These are phyloP conservation scores for Suillus discolor DNA, from an alignment of 768 basidiomycete genomes.

Conservation along the genomic window DNA sequence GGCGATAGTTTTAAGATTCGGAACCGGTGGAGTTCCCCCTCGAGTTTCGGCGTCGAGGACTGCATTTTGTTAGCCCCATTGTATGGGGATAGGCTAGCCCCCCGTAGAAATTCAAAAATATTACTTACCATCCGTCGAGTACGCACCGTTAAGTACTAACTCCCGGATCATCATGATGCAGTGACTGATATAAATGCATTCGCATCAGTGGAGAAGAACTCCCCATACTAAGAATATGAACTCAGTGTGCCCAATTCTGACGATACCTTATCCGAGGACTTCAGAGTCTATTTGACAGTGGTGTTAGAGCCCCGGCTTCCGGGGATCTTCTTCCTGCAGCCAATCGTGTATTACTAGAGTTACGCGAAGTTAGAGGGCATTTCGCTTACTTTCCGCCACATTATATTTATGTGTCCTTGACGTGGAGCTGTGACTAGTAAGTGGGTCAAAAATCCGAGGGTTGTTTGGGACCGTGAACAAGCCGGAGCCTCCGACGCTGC, in stretches of 20 bases:
- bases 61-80: not conserved
- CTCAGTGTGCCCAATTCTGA: not conserved
- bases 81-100: not conserved
- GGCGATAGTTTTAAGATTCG: conserved; percentile 5
- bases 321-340: conserved; percentile 4
- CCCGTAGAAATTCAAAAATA: no score
- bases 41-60: not conserved
- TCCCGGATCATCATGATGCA: not conserved
- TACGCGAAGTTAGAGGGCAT: conserved; percentile 1
- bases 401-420: not conserved
- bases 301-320: conserved; percentile 5
- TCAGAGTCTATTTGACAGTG: conserved; percentile 8
- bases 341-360: not conserved
- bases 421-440: not conserved
- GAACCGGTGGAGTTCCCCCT: conserved; percentile 2
- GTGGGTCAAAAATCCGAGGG: conserved; percentile 2
- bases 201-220: not conserved
- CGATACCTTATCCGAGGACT: conserved; percentile 13
- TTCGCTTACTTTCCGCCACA: not conserved
- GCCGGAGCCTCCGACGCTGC: not conserved
- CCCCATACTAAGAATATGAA: conserved; percentile 1
- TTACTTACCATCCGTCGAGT: not conserved
- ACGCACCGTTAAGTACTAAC: not conserved
- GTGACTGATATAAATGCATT: not conserved
- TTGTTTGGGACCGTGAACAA: not conserved